A percentile compares a stretch with the other conserved stretches of the same genome.
Evolutionary conservation across 306 rosid species (phyloP).

Genomic region (Gynostemma pentaphyllum): DNA sequence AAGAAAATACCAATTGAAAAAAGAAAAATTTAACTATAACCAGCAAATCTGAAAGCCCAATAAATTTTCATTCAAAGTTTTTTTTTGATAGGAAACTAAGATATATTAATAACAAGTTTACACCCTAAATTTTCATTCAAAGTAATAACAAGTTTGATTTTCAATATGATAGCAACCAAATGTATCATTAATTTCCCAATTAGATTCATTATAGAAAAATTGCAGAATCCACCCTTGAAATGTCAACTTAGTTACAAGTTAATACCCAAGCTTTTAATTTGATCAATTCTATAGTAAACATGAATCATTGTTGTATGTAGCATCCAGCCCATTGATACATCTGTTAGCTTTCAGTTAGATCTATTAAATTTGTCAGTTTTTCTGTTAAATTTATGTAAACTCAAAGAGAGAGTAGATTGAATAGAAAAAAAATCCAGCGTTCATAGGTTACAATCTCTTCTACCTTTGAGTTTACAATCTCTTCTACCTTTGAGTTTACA

Average conservation of each 20-base stretch:
- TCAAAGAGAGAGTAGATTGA: background rate
- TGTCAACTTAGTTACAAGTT: background rate
- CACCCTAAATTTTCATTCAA: too few species aligned
- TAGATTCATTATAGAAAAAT: background rate
- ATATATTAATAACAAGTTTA: too few species aligned
- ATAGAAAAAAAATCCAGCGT: background rate
- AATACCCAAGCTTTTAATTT: background rate
- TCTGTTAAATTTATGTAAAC: background rate
- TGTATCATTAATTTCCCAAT: background rate
- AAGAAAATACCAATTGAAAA: background rate
- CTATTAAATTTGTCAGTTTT: background rate
- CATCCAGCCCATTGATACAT: too few species aligned
- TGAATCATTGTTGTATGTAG: background rate
- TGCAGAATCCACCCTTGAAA: background rate
- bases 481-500: background rate
- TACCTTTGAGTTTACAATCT: background rate
- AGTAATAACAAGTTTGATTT: slow-evolving; percentile 4
- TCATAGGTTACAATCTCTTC: background rate
- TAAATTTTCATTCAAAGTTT: background rate
- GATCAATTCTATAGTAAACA: background rate
- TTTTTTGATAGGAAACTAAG: too few species aligned
- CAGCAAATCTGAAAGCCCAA: too few species aligned
- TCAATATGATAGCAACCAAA: background rate
- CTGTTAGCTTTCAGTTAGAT: too few species aligned
- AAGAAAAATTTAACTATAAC: background rate